Percentiles rank a stretch among this genome's conserved stretches.
Evolutionary conservation across 257 asterid species (phyloP).

Genomic region (Solanum bukasovii): DNA sequence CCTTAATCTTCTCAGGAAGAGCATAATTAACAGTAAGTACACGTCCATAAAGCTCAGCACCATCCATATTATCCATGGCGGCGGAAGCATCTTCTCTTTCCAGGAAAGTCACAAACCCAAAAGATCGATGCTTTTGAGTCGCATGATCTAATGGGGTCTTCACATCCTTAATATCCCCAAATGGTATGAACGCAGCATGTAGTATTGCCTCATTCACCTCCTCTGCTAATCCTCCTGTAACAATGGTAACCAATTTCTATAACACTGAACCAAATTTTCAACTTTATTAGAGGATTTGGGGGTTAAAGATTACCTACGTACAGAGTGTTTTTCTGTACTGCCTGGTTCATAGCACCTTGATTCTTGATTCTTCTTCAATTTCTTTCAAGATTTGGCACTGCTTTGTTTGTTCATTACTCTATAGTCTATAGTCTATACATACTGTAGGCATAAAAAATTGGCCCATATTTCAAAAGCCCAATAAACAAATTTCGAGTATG

Average conservation of each 20-base stretch:
- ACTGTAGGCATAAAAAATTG: not conserved
- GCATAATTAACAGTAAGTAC: constrained; percentile 92
- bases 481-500: not conserved
- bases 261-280: not conserved
- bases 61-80: constrained; percentile 99
- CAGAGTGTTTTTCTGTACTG: constrained; percentile 89
- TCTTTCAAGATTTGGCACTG: not conserved
- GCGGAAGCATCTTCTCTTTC: constrained; percentile 89
- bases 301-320: constrained; percentile 28
- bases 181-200: constrained; percentile 88
- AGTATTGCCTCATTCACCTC: constrained; percentile 80
- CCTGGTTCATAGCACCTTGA: constrained; percentile 49
- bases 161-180: constrained; percentile 92
- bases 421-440: too few relatives aligned
- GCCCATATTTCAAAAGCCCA: not conserved
- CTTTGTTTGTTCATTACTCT: not conserved
- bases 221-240: constrained; percentile 74
- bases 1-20: constrained; percentile 87
- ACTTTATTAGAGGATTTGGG: not conserved
- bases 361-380: not conserved
- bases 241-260: not conserved
- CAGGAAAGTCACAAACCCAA: constrained; percentile 89
- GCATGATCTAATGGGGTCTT: constrained; percentile 94
- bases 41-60: constrained; percentile 95
- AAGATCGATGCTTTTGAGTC: constrained; percentile 91